phyloP scores from a whole-genome alignment of 2,329 filamentous ascomycete species.

The Ascochyta rabiei region DNA sequence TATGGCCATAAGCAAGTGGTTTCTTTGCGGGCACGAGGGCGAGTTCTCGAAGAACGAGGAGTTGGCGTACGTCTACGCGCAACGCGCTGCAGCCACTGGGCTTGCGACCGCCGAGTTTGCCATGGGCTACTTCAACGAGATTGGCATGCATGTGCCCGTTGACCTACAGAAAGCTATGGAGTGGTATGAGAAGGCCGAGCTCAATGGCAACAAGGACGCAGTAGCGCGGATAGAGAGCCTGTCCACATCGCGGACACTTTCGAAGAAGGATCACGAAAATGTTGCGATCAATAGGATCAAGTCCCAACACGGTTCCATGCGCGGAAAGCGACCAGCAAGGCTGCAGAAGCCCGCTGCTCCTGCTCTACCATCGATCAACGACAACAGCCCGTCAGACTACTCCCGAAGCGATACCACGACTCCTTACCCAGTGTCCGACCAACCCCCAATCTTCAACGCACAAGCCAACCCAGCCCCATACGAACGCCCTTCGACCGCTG shows the following conservation, averaged over 20 bases:
- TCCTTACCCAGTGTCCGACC: constrained; percentile 53
- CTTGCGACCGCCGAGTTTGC: constrained; percentile 93
- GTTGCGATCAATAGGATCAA: constrained; percentile 87
- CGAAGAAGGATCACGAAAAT: constrained; percentile 90
- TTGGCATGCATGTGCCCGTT: constrained; percentile 88
- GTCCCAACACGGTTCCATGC: constrained; percentile 59
- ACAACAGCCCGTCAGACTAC: constrained; percentile 46
- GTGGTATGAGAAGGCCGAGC: constrained; percentile 91
- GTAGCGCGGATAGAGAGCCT: constrained; percentile 81
- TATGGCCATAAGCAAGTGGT: constrained; percentile 98
- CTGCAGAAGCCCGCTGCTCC: constrained; percentile 47
- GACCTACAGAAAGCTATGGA: constrained; percentile 79
- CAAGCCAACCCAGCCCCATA: constrained; percentile 36
- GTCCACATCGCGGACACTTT: constrained; percentile 79
- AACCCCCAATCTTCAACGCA: constrained; percentile 43
- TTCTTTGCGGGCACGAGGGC: constrained; percentile 91
- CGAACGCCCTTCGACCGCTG: constrained; percentile 59
- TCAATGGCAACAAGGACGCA: constrained; percentile 92
- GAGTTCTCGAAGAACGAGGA: constrained; percentile 96
- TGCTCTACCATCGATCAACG: constrained; percentile 49
- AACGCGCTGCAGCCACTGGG: constrained; percentile 80
- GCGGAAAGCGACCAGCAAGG: constrained; percentile 54
- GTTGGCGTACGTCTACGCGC: constrained; percentile 87
- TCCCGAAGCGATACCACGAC: constrained; percentile 45
- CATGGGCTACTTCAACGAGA: constrained; percentile 96